Conservation (phyloP, 2,329 filamentous ascomycete species). For the Fusarium pseudonygamai region DNA sequence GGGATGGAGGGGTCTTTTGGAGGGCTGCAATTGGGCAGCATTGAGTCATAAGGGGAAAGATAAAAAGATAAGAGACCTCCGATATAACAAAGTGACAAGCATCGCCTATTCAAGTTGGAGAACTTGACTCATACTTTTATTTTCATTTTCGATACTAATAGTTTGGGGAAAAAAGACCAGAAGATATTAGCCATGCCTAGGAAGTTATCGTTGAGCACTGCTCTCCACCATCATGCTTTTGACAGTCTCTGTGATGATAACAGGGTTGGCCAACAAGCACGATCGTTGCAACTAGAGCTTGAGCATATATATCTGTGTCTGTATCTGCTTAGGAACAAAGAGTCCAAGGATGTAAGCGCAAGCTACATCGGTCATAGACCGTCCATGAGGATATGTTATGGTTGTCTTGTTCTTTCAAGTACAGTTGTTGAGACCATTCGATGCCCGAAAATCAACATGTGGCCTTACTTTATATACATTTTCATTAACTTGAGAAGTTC, state of each 20-base stretch:
- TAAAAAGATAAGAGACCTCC: conserved; percentile 16
- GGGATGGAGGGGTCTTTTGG: conserved; percentile 28
- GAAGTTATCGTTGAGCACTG: neutral
- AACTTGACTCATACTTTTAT: neutral
- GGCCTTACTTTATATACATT: fast-evolving
- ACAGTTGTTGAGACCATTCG: neutral
- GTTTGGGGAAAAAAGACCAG: neutral
- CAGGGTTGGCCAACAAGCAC: neutral
- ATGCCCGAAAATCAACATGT: no score
- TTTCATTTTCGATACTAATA: neutral
- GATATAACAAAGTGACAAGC: neutral
- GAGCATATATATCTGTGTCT: neutral
- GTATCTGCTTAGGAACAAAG: neutral
- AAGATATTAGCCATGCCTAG: neutral
- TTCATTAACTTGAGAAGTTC: no score
- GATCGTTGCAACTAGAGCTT: neutral
- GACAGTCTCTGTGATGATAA: neutral
- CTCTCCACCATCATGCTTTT: neutral
- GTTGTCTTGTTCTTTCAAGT: neutral
- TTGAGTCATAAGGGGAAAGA: conserved; percentile 32
- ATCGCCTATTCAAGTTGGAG: neutral
- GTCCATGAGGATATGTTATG: neutral
- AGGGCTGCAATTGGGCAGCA: conserved; percentile 7
- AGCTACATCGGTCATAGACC: neutral
- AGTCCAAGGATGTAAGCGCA: neutral